Base-by-base conservation (phyloP, 2,329 filamentous ascomycete species). In the Exophiala spinifera region DNA sequence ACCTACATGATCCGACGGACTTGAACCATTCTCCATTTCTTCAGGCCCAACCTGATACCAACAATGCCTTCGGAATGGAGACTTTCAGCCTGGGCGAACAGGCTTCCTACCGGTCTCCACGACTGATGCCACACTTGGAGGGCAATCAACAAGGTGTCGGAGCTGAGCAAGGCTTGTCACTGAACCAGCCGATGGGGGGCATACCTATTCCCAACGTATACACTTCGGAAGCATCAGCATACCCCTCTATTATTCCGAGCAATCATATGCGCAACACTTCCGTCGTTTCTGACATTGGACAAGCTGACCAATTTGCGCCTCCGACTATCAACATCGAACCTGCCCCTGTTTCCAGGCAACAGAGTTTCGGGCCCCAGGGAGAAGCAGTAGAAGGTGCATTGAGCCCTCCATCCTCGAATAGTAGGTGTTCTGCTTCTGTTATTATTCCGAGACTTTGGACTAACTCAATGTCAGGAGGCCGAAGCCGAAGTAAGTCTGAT, bases 291-390 rank as follows among this genome's bases (percentile, higher is more conserved):
- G 87, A 91, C 53, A 81, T 88, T 67, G 82, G 83, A 4, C 84
- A 81, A 67, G 83, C 81, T 43, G 82, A 85, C 46, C 81, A 88
- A 62, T 94, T 95, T 86, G 87, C 87, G 3, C 89, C 91, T n/a
- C 91, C 91, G 0, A 89, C 91, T 48, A 96, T 96, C 72, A 95
- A 94, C 67, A 94, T 96, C 64, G 89, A 96, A 68, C 91, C 89
- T 70, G 91, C 91, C 20, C 85, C 85, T 7, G 61, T 64, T 8
- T 82, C 87, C 49, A 76, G 81, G 54, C 82, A 82, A 64, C 81
- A 78, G 49, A 83, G 78, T 63, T 87, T 88, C 67, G 87, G 86
- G 59, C 80, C 82, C 23, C 76, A 80, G 17, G 89, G 88, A 25
- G 77, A 78, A n/a, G 75, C 85, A 62, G 72, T 69, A 51, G 84